phyloP scores from a whole-genome alignment of 2,329 filamentous ascomycete genomes.

The Bipolaris sorokiniana region DNA sequence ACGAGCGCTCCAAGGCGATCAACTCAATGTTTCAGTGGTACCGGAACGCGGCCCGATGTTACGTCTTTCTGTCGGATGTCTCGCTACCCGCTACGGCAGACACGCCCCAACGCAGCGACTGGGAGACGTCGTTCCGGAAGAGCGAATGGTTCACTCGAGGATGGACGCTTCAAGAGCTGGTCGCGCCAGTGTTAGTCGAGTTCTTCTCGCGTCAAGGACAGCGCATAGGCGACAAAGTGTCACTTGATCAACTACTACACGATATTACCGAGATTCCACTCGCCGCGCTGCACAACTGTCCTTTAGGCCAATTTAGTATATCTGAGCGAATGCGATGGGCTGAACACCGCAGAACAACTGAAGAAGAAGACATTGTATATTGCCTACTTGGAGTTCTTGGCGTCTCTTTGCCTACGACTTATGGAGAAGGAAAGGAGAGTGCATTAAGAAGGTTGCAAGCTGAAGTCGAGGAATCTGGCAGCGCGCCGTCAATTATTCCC shows the following conservation, averaged over 20 bases:
- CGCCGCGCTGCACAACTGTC: too few relatives aligned
- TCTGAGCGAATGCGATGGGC: too few relatives aligned
- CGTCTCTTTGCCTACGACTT: conserved; percentile 22
- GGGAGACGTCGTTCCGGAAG: too few relatives aligned
- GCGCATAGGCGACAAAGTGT: too few relatives aligned
- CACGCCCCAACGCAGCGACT: neutral
- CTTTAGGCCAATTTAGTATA: too few relatives aligned
- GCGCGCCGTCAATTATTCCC: conserved; percentile 32
- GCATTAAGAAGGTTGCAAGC: conserved; percentile 19
- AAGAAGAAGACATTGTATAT: conserved; percentile 35
- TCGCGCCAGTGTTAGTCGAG: too few relatives aligned
- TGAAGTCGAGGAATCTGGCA: conserved; percentile 17
- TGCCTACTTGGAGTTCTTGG: conserved; percentile 33
- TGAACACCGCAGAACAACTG: neutral
- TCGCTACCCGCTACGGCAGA: neutral
- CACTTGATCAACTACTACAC: too few relatives aligned
- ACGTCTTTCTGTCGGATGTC: conserved; percentile 20
- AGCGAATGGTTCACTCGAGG: too few relatives aligned
- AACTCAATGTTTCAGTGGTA: conserved; percentile 18
- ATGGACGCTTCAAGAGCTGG: too few relatives aligned
- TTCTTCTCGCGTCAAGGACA: too few relatives aligned
- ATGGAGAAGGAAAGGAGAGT: conserved; percentile 30
- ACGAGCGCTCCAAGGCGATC: too few relatives aligned
- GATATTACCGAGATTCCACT: too few relatives aligned
- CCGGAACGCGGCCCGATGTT: conserved; percentile 22